phyloP scores from a whole-genome alignment of 2,329 filamentous ascomycete genomes.

The Neoarthrinium moseri region DNA sequence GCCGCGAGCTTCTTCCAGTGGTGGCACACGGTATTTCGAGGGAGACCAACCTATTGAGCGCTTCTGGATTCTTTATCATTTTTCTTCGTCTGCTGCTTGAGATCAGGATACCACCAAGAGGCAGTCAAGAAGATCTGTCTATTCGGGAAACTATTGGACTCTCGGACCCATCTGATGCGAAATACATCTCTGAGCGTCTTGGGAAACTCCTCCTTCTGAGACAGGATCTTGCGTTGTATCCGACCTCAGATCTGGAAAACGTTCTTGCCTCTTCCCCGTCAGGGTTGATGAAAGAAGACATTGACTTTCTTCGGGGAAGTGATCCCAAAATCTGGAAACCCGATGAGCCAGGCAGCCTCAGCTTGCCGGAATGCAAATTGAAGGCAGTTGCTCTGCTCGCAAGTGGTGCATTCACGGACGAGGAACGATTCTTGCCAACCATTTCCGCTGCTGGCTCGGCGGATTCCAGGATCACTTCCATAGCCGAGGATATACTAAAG shows the following conservation, averaged over 20 bases:
- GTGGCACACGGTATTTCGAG: constrained; percentile 65
- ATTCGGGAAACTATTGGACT: constrained; percentile 68
- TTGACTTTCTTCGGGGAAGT: constrained; percentile 66
- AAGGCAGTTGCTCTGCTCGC: constrained; percentile 70
- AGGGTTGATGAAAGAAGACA: constrained; percentile 64
- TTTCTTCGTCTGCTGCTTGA: constrained; percentile 74
- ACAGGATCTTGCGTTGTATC: constrained; percentile 36
- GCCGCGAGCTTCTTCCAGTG: constrained; percentile 70
- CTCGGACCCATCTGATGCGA: constrained; percentile 64
- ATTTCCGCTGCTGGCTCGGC: constrained; percentile 80
- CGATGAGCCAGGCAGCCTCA: constrained; percentile 57
- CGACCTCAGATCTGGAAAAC: constrained; percentile 22
- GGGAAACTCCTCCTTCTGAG: constrained; percentile 72
- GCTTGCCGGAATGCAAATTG: constrained; percentile 68
- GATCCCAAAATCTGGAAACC: constrained; percentile 71
- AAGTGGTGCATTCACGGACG: constrained; percentile 81
- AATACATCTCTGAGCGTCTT: constrained; percentile 72
- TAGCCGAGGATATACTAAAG: constrained; percentile 89
- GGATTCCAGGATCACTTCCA: constrained; percentile 76
- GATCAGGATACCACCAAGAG: constrained; percentile 70
- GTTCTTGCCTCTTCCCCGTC: constrained; percentile 36
- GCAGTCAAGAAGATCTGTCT: constrained; percentile 72
- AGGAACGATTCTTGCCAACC: constrained; percentile 80
- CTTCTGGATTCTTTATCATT: constrained; percentile 74
- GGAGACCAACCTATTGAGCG: constrained; percentile 49